Evolutionary conservation across 331 rosid species (phyloP), one percentile per base, ranked within the genome.

Genomic region (Rosa hybrid): DNA sequence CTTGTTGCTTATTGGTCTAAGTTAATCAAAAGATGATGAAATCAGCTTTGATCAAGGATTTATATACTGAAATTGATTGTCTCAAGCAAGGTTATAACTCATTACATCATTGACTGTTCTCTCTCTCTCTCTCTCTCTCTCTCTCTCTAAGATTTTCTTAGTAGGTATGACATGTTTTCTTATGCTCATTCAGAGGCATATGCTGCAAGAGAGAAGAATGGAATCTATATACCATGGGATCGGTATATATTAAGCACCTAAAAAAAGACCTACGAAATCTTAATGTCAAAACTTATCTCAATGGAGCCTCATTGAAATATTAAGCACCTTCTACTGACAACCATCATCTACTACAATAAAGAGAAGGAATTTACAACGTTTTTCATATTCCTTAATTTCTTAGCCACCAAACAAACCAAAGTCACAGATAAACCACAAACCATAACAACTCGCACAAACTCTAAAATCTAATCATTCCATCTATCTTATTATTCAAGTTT

Each of bases 121-220:
- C 63, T 68, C 56, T n/a, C n/a, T n/a, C n/a, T n/a, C n/a, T n/a
- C n/a, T n/a, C n/a, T n/a, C n/a, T 82, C 73, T 77, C 30, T 27
- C 60, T 14, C 10, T 3, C 16, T 10, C 25, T 5, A 12, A 21
- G 49, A 3, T 17, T 30, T 74, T 79, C 46, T 46, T 34, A 39
- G 2, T 27, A 34, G 57, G 57, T 84, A 13, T 68, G 77, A 17
- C 63, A 25, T 65, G 62, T 27, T 72, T 74, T 68, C 25, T 78
- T 34, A 34, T 75, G 18, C 70, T 74, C 75, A 48, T n/a, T 48
- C 82, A 96, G 99, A 96, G 97, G 99, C 93, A 67, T 93, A 88
- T 86, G 99, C 99, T 84, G 97, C 99, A 72, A 88, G 99, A 86
- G 99, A 96, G 87, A 96, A 93, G 90, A 96, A 96, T 62, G 99